Percentiles rank a stretch among this genome's conserved stretches.
phyloP scores from a whole-genome alignment of 768 basidiomycete species.

The Rhodotorula graminis region DNA sequence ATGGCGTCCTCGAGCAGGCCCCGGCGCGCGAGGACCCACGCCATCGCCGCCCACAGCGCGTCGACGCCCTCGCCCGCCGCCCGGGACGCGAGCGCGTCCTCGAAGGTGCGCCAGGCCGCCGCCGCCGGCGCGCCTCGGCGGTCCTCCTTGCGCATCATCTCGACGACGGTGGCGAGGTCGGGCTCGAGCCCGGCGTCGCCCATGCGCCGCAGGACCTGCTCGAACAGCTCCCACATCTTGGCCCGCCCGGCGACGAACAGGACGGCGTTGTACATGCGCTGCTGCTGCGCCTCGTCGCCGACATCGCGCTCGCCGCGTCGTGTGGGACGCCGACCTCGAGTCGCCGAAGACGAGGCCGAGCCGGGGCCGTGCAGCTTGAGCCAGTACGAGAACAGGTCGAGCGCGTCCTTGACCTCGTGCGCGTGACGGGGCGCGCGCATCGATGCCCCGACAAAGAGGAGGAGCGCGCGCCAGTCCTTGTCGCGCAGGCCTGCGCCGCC shows the following conservation, averaged over 20 bases:
- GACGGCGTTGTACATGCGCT: slow-evolving; percentile 22
- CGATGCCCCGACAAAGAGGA: slow-evolving; percentile 14
- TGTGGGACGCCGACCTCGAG: no score
- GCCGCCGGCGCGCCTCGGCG: slow-evolving; percentile 2
- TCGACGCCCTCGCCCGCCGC: background rate
- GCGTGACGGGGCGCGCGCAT: slow-evolving; percentile 9
- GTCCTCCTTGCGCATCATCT: slow-evolving; percentile 1
- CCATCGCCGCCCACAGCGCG: background rate
- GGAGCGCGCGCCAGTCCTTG: slow-evolving; percentile 21
- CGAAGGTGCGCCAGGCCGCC: background rate
- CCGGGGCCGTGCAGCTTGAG: background rate
- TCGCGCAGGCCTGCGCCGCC: slow-evolving; percentile 42
- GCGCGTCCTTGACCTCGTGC: slow-evolving; percentile 9
- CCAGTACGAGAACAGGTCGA: slow-evolving; percentile 19
- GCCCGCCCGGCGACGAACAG: slow-evolving; percentile 8
- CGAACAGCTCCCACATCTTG: slow-evolving; percentile 24
- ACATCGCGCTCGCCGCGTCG: background rate
- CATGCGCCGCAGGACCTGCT: slow-evolving; percentile 21
- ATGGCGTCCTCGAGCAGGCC: slow-evolving; percentile 10
- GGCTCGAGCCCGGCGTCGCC: background rate
- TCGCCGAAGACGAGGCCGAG: background rate
- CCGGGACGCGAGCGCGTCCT: background rate
- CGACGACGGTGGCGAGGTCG: slow-evolving; percentile 4
- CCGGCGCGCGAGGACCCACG: slow-evolving; percentile 10
- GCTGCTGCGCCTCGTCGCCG: background rate